Percentiles rank a stretch among this genome's conserved stretches.
Conservation (phyloP, 2,329 filamentous ascomycete genomes). For the Paecilomyces formosus region DNA sequence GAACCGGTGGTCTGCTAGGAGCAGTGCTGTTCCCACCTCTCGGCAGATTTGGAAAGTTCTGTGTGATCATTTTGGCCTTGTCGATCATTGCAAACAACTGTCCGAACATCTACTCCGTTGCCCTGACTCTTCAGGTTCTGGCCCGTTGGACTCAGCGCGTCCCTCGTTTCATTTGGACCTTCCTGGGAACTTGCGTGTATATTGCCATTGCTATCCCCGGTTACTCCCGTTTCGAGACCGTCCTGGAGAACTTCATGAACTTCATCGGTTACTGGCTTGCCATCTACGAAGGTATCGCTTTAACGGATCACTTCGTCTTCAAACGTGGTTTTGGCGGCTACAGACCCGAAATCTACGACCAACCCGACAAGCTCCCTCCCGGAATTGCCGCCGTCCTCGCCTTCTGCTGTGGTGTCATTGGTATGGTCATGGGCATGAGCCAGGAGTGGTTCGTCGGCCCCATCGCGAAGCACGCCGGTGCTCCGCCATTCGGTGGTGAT, state of each 20-base stretch:
- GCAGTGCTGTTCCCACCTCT: conserved; percentile 57
- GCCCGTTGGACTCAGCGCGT: conserved; percentile 51
- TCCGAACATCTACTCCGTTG: conserved; percentile 65
- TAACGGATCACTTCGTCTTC: conserved; percentile 63
- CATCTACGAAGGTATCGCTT: conserved; percentile 61
- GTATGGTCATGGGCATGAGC: conserved; percentile 63
- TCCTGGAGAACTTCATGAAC: conserved; percentile 65
- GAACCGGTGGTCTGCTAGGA: conserved; percentile 60
- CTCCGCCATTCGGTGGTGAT: conserved; percentile 43
- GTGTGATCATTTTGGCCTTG: conserved; percentile 58
- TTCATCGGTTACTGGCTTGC: conserved; percentile 65
- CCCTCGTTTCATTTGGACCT: conserved; percentile 62
- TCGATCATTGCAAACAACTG: conserved; percentile 65
- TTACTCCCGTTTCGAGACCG: conserved; percentile 56
- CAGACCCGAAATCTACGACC: conserved; percentile 50
- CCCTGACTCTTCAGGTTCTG: conserved; percentile 60
- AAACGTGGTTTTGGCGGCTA: conserved; percentile 56
- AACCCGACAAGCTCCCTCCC: conserved; percentile 51
- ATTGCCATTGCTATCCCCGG: conserved; percentile 64
- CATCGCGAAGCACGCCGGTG: conserved; percentile 53
- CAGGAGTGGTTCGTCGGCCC: conserved; percentile 64
- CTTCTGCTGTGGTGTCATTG: conserved; percentile 57
- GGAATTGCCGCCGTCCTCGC: conserved; percentile 57
- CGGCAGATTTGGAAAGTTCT: conserved; percentile 65
- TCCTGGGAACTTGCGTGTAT: conserved; percentile 55